A percentile compares a stretch with the other conserved stretches of the same genome.
phyloP scores from a whole-genome alignment of 495 filamentous ascomycete genomes.

The Penicillium ochrochloron region DNA sequence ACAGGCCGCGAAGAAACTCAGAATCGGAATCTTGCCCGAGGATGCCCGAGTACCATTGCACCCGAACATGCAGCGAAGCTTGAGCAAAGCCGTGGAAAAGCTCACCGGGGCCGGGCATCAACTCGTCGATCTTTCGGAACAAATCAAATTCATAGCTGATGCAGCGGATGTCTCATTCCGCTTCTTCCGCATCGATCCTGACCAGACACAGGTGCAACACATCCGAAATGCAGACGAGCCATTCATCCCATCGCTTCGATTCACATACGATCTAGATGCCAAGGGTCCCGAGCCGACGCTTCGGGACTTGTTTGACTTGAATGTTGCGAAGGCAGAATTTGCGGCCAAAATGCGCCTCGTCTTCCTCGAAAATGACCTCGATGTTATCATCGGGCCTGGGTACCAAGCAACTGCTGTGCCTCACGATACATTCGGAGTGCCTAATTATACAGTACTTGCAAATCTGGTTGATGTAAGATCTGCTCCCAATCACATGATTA shows the following conservation, averaged over 20 bases:
- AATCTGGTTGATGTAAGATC: conserved; percentile 16
- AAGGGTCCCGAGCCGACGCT: conserved; percentile 22
- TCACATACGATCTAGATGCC: conserved; percentile 15
- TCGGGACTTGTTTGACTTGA: conserved; percentile 29
- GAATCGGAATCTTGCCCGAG: conserved; percentile 53
- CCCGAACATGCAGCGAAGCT: conserved; percentile 50
- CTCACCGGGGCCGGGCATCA: conserved; percentile 48
- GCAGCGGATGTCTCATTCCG: conserved; percentile 21
- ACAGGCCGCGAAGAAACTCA: conserved; percentile 24
- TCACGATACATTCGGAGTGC: conserved; percentile 22
- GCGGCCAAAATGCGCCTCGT: conserved; percentile 22
- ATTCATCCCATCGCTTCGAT: conserved; percentile 21
- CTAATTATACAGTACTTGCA: conserved; percentile 12
- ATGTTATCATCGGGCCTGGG: conserved; percentile 22
- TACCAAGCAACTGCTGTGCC: conserved; percentile 21
- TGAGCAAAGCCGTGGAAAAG: conserved; percentile 43
- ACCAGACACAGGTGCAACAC: conserved; percentile 19
- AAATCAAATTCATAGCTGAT: conserved; percentile 1
- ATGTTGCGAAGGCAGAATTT: conserved; percentile 11
- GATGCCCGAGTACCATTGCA: conserved; percentile 55
- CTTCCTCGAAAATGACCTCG: conserved; percentile 21
- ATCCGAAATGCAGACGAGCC: conserved; percentile 29
- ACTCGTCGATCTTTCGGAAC: conserved; percentile 39
- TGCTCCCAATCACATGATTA: not conserved
- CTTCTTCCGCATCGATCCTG: conserved; percentile 17